Evolutionary conservation across 805 yeast species (phyloP), one percentile per base, ranked within the genome.

Genomic region (Yamadazyma scolyti): DNA sequence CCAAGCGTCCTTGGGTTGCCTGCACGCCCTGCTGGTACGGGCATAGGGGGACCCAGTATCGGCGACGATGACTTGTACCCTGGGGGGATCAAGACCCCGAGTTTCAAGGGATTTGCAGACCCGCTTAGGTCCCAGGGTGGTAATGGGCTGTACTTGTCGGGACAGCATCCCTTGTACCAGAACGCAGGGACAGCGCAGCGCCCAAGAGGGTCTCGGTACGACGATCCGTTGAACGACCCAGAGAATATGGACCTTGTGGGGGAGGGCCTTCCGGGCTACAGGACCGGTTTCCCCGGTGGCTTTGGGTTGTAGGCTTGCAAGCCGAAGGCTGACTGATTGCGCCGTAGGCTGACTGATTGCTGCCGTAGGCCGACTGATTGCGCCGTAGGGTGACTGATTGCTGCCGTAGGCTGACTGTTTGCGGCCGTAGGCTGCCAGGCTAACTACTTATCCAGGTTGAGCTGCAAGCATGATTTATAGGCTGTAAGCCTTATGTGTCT

Each of bases 141-240:
- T 17, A 74, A 75, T 9, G 82, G 82, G 0, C 75, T 77, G 82
- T 54, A 69, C 33, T 77, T 79, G 1, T 61, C 72, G 4, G 45
- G 61, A 2, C 49, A 67, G 25, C 79, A 77, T 44, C 81, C 80
- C 1, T 34, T 77, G 6, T 77, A 76, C 42, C 30, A 26, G 4
- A 58, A 58, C 3, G 40, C 44, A 25, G 41, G 59, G 4, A 43
- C 59, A 1, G 48, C 64, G 10, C 34, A 47, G 20, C 65, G 68
- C 2, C 68, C 70, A 4, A 67, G 68, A 0, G 77, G 77, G 4
- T 71, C 77, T 5, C 45, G 79, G 20, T 72, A 51, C 40, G 79
- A 73, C 42, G 77, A 73, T 34, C 80, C 80, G 0, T 44, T 60
- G 27, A 68, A 61, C 16, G 73, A 68, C 24, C 36, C 27, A 14